A percentile compares a stretch with the other conserved stretches of the same genome.
These are phyloP conservation scores for Isabelozyma pseudorhagii DNA, from an alignment of 805 yeast genomes.

Conservation along the genomic window DNA sequence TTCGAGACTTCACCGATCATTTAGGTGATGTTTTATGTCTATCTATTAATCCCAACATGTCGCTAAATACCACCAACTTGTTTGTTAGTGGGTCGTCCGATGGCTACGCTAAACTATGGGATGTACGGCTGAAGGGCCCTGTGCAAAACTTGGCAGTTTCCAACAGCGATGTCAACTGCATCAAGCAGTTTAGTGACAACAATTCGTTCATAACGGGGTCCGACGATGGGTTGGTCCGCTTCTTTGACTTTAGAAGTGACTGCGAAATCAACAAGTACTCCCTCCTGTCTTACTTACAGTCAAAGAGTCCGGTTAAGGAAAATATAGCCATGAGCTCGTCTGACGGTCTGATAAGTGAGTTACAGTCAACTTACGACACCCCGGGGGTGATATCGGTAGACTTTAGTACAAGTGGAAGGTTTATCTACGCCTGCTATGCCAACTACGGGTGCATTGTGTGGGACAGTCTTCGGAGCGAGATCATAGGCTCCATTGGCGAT, in stretches of 20 bases:
- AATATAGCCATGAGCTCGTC: not conserved
- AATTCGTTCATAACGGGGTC: constrained; percentile 70
- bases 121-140: constrained; percentile 47
- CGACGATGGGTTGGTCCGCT: constrained; percentile 69
- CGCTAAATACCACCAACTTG: constrained; percentile 16
- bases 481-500: constrained; percentile 59
- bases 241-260: constrained; percentile 77
- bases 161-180: constrained; percentile 57
- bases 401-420: constrained; percentile 69
- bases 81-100: constrained; percentile 70
- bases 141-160: constrained; percentile 53
- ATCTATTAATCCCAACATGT: constrained; percentile 19
- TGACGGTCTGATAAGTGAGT: not conserved
- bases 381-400: constrained; percentile 75
- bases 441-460: constrained; percentile 74
- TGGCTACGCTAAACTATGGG: constrained; percentile 68
- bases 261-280: constrained; percentile 57
- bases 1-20: constrained; percentile 60
- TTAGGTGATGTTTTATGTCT: constrained; percentile 67
- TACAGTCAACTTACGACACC: constrained; percentile 41
- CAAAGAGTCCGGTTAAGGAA: not conserved
- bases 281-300: constrained; percentile 5
- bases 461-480: constrained; percentile 67
- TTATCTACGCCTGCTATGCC: constrained; percentile 71
- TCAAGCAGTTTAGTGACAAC: constrained; percentile 68